A percentile compares a stretch with the other conserved stretches of the same genome.
These are phyloP conservation scores for Pichia sp. DNA, from an alignment of 1,139 yeast species.

Conservation along the genomic window DNA sequence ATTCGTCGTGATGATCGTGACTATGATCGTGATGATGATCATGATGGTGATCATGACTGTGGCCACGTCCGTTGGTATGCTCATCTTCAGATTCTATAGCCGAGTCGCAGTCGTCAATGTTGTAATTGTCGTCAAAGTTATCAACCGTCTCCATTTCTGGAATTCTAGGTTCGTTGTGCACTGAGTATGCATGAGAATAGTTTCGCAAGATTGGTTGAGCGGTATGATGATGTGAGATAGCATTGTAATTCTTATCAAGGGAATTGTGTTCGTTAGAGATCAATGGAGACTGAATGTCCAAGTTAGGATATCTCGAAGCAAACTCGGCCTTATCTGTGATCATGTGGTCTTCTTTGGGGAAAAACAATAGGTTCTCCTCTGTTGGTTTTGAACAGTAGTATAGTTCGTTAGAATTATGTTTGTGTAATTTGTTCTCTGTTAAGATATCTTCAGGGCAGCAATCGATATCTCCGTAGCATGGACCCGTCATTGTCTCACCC, in stretches of 20 bases:
- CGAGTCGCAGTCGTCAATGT: too few relatives aligned
- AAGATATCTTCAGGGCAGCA: slow-evolving; percentile 20
- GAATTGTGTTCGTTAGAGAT: slow-evolving; percentile 3
- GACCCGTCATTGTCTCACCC: slow-evolving; percentile 24
- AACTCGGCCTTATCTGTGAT: slow-evolving; percentile 21
- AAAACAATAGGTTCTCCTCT: slow-evolving; percentile 26
- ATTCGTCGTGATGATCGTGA: slow-evolving; percentile 5
- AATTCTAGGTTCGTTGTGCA: too few relatives aligned
- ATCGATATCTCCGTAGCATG: slow-evolving; percentile 26
- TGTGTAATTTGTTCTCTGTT: slow-evolving; percentile 9
- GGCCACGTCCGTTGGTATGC: background rate
- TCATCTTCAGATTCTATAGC: too few relatives aligned
- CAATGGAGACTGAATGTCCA: slow-evolving; percentile 27
- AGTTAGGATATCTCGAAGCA: slow-evolving; percentile 21
- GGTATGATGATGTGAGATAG: too few relatives aligned
- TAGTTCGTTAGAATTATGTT: slow-evolving; percentile 14
- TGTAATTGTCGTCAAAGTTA: too few relatives aligned
- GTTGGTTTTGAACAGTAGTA: slow-evolving; percentile 28
- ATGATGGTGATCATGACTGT: background rate
- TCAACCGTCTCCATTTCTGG: too few relatives aligned
- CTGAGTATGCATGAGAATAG: too few relatives aligned
- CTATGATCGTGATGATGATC: background rate
- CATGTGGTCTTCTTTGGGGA: slow-evolving; percentile 20
- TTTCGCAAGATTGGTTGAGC: too few relatives aligned
- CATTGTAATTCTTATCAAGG: too few relatives aligned